Evolutionary conservation across 805 yeast species (phyloP).

Genomic region (Zygosaccharomyces gambellarensis): DNA sequence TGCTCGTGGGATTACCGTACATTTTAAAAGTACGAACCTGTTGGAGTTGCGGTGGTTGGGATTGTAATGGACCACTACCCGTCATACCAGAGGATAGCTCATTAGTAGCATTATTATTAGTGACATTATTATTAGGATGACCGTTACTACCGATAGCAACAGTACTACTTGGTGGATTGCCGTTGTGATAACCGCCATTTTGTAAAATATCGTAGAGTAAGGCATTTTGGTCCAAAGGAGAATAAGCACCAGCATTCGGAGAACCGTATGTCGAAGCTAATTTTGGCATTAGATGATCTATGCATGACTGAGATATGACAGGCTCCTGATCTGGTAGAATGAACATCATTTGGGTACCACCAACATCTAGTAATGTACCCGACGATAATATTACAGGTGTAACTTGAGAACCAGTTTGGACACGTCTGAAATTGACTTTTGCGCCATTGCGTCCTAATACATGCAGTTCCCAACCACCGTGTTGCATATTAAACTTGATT

Average conservation of each 20-base stretch:
- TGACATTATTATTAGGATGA: conserved; percentile 5
- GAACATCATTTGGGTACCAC: conserved; percentile 99
- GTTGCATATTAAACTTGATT: conserved; percentile 68
- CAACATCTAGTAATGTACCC: conserved; percentile 90
- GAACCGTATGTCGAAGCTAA: conserved; percentile 22
- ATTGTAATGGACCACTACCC: neutral
- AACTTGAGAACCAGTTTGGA: conserved; percentile 41
- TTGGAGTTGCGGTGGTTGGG: conserved; percentile 18
- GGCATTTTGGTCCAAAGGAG: conserved; percentile 22
- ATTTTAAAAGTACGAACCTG: conserved; percentile 32
- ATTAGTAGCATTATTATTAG: neutral
- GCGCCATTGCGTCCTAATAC: conserved; percentile 91
- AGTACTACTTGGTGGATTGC: conserved; percentile 6
- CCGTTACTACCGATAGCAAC: neutral
- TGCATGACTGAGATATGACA: conserved; percentile 42
- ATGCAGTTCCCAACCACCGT: conserved; percentile 79
- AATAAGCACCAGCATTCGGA: conserved; percentile 16
- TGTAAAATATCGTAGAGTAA: conserved; percentile 24
- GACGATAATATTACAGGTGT: conserved; percentile 58
- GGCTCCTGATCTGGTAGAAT: conserved; percentile 90
- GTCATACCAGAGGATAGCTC: conserved; percentile 2
- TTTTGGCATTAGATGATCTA: conserved; percentile 35
- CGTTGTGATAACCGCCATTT: conserved; percentile 15
- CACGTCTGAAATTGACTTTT: conserved; percentile 64
- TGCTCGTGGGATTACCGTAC: conserved; percentile 23